Evolutionary conservation across 2,329 filamentous ascomycete genomes (phyloP).

Genomic region (Xylariaceae sp.): DNA sequence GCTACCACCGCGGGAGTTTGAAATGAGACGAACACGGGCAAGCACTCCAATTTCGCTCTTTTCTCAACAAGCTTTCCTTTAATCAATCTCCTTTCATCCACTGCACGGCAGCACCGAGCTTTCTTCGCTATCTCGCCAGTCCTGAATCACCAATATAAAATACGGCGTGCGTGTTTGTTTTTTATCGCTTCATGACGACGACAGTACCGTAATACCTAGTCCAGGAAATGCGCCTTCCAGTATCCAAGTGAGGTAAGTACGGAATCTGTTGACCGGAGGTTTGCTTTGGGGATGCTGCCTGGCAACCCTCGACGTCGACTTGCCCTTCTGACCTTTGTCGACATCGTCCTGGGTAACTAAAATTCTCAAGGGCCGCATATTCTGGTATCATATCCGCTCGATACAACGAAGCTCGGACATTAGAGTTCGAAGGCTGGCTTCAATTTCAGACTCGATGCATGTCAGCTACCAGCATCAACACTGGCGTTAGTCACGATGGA

Average conservation of each 20-base stretch:
- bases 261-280: not conserved
- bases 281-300: not conserved
- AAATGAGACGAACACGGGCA: not conserved
- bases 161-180: not conserved
- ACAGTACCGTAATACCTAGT: not conserved
- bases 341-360: not conserved
- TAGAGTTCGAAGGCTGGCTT: not conserved
- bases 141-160: not conserved
- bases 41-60: not conserved
- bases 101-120: not conserved
- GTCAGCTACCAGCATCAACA: not conserved
- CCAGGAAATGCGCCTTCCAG: not conserved
- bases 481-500: slow-evolving; percentile 22
- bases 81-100: not conserved
- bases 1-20: slow-evolving; percentile 2
- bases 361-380: not conserved
- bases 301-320: not conserved
- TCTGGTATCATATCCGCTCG: not conserved
- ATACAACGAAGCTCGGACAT: not conserved
- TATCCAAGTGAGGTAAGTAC: not conserved
- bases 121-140: not conserved
- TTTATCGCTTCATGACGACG: slow-evolving; percentile 1
- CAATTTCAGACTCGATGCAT: slow-evolving; percentile 1
- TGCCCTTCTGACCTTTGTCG: not conserved
- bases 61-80: not conserved